Conservation (phyloP, 768 basidiomycete species). For the Lactifluus volemus region DNA sequence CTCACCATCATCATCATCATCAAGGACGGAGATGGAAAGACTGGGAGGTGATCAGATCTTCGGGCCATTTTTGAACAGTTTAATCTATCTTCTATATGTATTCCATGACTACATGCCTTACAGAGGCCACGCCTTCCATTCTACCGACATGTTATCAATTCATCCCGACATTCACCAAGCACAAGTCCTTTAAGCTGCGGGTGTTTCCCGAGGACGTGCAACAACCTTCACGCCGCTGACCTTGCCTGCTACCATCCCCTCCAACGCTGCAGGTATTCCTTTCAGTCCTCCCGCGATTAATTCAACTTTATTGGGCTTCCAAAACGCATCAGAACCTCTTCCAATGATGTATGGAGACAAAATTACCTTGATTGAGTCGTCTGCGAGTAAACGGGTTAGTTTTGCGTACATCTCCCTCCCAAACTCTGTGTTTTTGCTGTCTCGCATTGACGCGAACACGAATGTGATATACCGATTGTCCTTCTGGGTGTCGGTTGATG, state of each 20-base stretch:
- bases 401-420: slow-evolving; percentile 1
- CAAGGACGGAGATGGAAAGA: too few species aligned
- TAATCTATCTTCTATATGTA: too few species aligned
- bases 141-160: too few species aligned
- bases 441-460: not conserved
- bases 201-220: slow-evolving; percentile 3
- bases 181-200: not conserved
- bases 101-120: too few species aligned
- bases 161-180: not conserved
- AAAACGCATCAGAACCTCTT: not conserved
- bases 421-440: not conserved
- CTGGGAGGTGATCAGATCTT: too few species aligned
- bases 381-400: slow-evolving; percentile 2
- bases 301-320: slow-evolving; percentile 23
- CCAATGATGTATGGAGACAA: not conserved
- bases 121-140: too few species aligned
- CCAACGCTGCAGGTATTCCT: slow-evolving; percentile 21
- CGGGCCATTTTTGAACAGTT: too few species aligned
- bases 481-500: not conserved
- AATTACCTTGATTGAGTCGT: slow-evolving; percentile 13
- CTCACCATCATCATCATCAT: too few species aligned
- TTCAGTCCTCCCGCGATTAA: slow-evolving; percentile 21
- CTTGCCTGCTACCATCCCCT: slow-evolving; percentile 14
- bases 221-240: slow-evolving; percentile 25
- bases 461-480: not conserved